Evolutionary conservation across 2,329 filamentous ascomycete genomes (phyloP).

Genomic region (Aspergillus caelatus): DNA sequence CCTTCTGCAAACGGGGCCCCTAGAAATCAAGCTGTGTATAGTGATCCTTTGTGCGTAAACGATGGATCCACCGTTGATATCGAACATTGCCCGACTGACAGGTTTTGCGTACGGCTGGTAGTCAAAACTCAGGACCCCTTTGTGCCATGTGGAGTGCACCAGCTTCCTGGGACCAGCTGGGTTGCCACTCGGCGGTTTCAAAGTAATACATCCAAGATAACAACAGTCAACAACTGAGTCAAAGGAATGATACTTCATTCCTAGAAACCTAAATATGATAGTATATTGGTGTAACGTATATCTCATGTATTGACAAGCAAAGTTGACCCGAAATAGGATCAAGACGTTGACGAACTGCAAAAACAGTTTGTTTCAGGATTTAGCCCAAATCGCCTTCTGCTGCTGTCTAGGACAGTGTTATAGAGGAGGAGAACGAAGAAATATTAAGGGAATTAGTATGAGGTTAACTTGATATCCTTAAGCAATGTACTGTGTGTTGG

Average conservation of each 20-base stretch:
- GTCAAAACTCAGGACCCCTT: background rate
- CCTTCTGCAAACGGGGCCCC: background rate
- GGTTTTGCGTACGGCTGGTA: background rate
- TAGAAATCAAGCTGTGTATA: background rate
- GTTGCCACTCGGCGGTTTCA: background rate
- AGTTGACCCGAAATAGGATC: background rate
- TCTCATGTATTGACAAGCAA: background rate
- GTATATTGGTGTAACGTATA: background rate
- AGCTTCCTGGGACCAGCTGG: background rate
- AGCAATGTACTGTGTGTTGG: background rate
- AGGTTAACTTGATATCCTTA: background rate
- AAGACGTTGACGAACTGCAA: background rate
- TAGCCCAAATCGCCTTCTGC: background rate
- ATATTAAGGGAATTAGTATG: background rate
- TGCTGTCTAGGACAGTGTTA: background rate
- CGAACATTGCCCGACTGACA: background rate
- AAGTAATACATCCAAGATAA: background rate
- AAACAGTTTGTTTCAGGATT: background rate
- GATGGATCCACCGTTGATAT: background rate
- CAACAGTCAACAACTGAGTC: background rate
- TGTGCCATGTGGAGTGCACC: background rate
- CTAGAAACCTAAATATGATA: background rate
- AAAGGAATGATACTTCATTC: background rate
- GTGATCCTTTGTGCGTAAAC: background rate
- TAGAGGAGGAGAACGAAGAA: background rate